Evolutionary conservation across 1,139 yeast species (phyloP), one percentile per base, ranked within the genome.

Genomic region (Hyphopichia burtonii): DNA sequence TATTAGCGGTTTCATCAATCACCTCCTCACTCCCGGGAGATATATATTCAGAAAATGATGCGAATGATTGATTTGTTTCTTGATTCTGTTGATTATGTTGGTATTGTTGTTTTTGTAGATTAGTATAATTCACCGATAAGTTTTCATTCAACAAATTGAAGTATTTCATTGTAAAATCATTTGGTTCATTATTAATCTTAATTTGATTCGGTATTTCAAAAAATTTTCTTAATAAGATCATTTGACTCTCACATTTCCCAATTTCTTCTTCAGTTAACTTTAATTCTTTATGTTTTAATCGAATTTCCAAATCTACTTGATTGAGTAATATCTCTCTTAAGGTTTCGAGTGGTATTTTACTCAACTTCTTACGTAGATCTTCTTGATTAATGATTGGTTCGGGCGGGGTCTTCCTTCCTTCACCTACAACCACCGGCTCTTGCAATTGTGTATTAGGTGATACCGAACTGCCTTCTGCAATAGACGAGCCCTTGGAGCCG

Each of bases 221-320:
- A 55, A 80, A 68, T 44, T 74, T 74, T 40, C 80, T 63, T 48
- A 83, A 57, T 2, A 80, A 68, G 10, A 76, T 63, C 71, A 82
- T 65, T 49, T 80, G 83, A 2, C 83, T 73, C 53, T 83, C 86
- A 23, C 84, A 80, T 51, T 81, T 81, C 25, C 80, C 77, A 10
- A 83, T 74, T 54, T 86, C 91, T 45, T 75, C 76, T 46, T 82
- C 80, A 4, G 85, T 74, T 36, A 74, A 60, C 20, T 72, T 67
- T 39, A 82, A 65, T 58, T 86, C 91, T 44, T 82, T 76, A 59
- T 85, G 90, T 49, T 83, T 85, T 47, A 86, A 66, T 38, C 86
- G 61, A 14, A 86, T 82, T 58, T 86, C 94, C 42, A 85, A 61
- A 57, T 86, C 88, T 27, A 86, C 71, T 57, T 81, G 83, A 44